Base-by-base conservation (phyloP, 2,329 filamentous ascomycete genomes). In the Botrytis porri region DNA sequence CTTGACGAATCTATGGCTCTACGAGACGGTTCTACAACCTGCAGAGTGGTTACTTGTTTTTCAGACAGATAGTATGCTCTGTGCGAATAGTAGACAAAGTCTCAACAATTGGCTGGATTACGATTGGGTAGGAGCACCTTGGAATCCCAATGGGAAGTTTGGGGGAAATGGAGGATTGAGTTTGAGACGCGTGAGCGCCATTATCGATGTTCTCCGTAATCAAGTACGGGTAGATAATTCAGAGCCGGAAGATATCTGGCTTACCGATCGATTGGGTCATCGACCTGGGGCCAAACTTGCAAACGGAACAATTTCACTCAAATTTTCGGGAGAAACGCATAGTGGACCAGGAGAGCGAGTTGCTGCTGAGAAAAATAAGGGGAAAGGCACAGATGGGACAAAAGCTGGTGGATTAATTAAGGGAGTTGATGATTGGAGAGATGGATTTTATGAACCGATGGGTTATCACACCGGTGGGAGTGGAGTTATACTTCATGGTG, bases 171-270 rank as follows among this genome's bases (percentile, higher is more conserved):
- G 80, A 16, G 80, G 80, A 6, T 69, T 81, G 35, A 87, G 85
- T 29, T 80, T 89, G 37, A 83, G 87, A 67, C 83, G 87, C 25
- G 85, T 88, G 61, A 85, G 84, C 76, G 82, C 83, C 74, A 88
- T 89, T 71, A 80, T 88, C 63, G 83, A 87, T n/a, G 79, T 88
- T 5, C 82, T 89, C 61, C 81, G 82, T 54, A 81, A 85, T 69
- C 85, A 88, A 79, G 77, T 82, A 43, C 84, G 87, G 4, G 77
- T 78, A 29, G 78, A 83, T 62, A 80, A 82, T 74, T 82, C 82
- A 12, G 84, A 87, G 66, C 84, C 87, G 41, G 87, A 89, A 79
- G 87, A 89, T 75, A 84, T 88, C 37, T 89, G 87, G 87, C 82
- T 88, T 22, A 83, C 85, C 3, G 83, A 86, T 75, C 83, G 87